phyloP scores from a whole-genome alignment of 2,329 filamentous ascomycete species.

The Claviceps sp. region DNA sequence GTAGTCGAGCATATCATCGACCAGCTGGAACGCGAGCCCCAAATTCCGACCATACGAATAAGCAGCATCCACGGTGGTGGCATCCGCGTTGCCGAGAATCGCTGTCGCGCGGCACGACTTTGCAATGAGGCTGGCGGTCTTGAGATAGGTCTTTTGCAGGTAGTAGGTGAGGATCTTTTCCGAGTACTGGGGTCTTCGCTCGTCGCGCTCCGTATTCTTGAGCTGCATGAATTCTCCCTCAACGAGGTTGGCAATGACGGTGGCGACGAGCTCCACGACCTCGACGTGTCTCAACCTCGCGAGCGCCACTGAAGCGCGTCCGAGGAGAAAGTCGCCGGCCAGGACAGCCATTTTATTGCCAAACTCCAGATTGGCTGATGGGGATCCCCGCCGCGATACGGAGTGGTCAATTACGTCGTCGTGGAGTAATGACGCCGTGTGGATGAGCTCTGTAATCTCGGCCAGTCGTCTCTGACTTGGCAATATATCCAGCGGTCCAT shows the following conservation, averaged over 20 bases:
- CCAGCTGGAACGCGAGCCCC: constrained; percentile 88
- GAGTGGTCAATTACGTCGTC: constrained; percentile 98
- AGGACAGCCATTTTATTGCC: constrained; percentile 99
- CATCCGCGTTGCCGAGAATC: constrained; percentile 64
- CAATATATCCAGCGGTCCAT: constrained; percentile 53
- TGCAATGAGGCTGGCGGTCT: constrained; percentile 88
- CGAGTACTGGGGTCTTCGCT: constrained; percentile 70
- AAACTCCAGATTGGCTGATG: constrained; percentile 87
- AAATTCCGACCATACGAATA: constrained; percentile 90
- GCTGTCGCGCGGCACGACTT: constrained; percentile 90
- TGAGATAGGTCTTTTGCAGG: constrained; percentile 94
- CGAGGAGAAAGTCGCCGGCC: constrained; percentile 91
- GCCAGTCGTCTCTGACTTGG: constrained; percentile 87
- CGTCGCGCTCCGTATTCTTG: constrained; percentile 86
- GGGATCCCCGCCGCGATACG: constrained; percentile 65
- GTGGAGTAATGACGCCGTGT: constrained; percentile 90
- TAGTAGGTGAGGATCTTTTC: constrained; percentile 89
- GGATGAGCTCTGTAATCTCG: constrained; percentile 94
- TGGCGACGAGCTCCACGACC: constrained; percentile 86
- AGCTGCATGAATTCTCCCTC: constrained; percentile 99
- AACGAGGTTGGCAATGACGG: constrained; percentile 92
- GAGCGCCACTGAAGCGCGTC: constrained; percentile 82
- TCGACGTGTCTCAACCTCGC: constrained; percentile 84
- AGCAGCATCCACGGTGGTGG: constrained; percentile 73
- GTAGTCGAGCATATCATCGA: constrained; percentile 97